phyloP scores from a whole-genome alignment of 2,329 filamentous ascomycete genomes.

The Exophiala alcalophila region DNA sequence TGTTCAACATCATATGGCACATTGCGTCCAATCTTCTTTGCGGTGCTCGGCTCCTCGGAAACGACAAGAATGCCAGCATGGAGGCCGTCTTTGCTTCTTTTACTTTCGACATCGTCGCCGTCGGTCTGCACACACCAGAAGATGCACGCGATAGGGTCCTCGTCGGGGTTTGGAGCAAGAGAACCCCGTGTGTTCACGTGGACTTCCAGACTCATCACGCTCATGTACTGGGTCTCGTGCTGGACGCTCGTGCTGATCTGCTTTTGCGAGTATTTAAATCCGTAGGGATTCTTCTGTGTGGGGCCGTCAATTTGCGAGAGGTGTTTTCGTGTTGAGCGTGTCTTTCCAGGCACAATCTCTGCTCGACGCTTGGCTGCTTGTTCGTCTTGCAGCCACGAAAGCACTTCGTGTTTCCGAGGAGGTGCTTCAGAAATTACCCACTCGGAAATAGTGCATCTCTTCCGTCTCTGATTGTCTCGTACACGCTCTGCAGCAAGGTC shows the following conservation, averaged over 20 bases:
- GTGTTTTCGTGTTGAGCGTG: not conserved
- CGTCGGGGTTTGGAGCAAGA: conserved; percentile 80
- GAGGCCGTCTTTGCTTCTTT: conserved; percentile 43
- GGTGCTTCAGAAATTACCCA: conserved; percentile 77
- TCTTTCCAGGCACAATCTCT: conserved; percentile 14
- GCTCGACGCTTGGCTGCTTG: conserved; percentile 3
- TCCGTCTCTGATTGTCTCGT: conserved; percentile 52
- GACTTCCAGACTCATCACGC: conserved; percentile 87
- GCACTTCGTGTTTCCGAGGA: conserved; percentile 68
- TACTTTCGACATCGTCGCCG: conserved; percentile 53
- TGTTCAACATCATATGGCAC: conserved; percentile 64
- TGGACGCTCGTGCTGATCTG: conserved; percentile 70
- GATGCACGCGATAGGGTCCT: conserved; percentile 82
- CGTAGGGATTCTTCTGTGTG: conserved; percentile 76
- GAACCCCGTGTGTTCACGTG: conserved; percentile 83
- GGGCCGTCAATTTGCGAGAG: conserved; percentile 86
- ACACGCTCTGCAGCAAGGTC: conserved; percentile 54
- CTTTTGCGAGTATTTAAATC: conserved; percentile 82
- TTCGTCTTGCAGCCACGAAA: conserved; percentile 60
- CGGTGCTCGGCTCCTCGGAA: conserved; percentile 59
- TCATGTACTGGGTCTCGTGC: conserved; percentile 91
- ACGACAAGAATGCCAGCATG: conserved; percentile 71
- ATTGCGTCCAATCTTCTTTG: conserved; percentile 61
- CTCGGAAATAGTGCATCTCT: conserved; percentile 59
- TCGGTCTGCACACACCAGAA: conserved; percentile 88